phyloP scores from a whole-genome alignment of 345 rosid species.

The Aquilaria yunnanensis region DNA sequence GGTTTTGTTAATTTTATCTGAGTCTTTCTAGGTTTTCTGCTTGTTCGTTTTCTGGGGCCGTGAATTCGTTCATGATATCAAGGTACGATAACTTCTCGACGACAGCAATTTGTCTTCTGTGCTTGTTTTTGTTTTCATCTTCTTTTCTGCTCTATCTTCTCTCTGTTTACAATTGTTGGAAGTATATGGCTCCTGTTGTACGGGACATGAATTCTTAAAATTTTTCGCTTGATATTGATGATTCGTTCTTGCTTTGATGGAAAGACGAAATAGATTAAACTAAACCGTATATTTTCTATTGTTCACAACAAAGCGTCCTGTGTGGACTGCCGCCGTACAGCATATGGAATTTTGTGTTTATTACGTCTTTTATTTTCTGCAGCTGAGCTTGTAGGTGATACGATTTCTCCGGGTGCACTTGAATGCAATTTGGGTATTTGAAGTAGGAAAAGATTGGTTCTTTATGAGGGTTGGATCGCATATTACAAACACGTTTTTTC shows the following conservation, averaged over 20 bases:
- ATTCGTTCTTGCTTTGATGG: not conserved
- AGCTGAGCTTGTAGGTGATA: not conserved
- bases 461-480: too few species aligned
- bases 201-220: not conserved
- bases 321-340: not conserved
- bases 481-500: too few species aligned
- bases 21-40: conserved; percentile 13
- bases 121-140: not conserved
- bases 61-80: conserved; percentile 23
- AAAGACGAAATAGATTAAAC: too few species aligned
- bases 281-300: too few species aligned
- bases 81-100: conserved; percentile 10
- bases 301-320: not conserved
- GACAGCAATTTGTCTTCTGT: not conserved
- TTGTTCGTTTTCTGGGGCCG: conserved; percentile 14
- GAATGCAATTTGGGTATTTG: too few species aligned
- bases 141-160: not conserved
- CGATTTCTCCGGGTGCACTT: not conserved
- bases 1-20: not conserved
- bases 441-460: too few species aligned
- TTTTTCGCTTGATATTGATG: conserved; percentile 1
- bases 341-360: not conserved
- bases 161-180: not conserved
- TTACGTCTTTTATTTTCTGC: too few species aligned
- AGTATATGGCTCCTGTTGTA: not conserved